Conservation (phyloP, 2,329 filamentous ascomycete genomes). For the Hirsutella thompsonii region DNA sequence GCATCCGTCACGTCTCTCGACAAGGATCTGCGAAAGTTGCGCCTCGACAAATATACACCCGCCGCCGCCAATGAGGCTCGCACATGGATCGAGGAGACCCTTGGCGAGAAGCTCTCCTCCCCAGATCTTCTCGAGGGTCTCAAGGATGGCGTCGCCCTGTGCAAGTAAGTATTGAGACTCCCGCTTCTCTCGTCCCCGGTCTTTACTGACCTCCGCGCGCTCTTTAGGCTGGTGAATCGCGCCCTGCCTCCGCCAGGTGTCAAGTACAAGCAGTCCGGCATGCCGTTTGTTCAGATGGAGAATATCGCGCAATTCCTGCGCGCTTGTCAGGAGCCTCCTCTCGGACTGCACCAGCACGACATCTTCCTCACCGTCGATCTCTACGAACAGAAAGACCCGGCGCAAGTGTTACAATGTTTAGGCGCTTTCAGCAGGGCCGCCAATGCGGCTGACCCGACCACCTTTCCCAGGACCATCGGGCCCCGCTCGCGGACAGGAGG, state of each 20-base stretch:
- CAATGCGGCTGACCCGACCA: slow-evolving; percentile 56
- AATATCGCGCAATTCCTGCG: slow-evolving; percentile 94
- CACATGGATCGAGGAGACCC: slow-evolving; percentile 69
- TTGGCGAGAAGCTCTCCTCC: slow-evolving; percentile 60
- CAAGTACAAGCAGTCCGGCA: slow-evolving; percentile 80
- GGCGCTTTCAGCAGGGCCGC: slow-evolving; percentile 84
- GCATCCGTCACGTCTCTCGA: slow-evolving; percentile 88
- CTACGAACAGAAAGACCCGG: slow-evolving; percentile 89
- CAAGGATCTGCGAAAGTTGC: slow-evolving; percentile 87
- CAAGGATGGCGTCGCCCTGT: slow-evolving; percentile 84
- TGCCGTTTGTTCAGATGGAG: slow-evolving; percentile 99
- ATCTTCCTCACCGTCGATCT: slow-evolving; percentile 95
- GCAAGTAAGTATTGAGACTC: slow-evolving; percentile 51
- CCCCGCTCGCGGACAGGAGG: slow-evolving; percentile 46
- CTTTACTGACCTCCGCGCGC: slow-evolving; percentile 5
- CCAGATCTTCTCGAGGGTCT: slow-evolving; percentile 73
- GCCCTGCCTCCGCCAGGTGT: slow-evolving; percentile 64
- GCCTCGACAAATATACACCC: slow-evolving; percentile 85
- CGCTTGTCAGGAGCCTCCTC: slow-evolving; percentile 71
- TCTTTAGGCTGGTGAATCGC: slow-evolving; percentile 66
- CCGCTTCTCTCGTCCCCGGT: not conserved
- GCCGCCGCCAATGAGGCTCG: slow-evolving; percentile 76
- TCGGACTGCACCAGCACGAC: slow-evolving; percentile 86
- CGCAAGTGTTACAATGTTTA: slow-evolving; percentile 88
- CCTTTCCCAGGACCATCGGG: slow-evolving; percentile 67